A percentile compares a stretch with the other conserved stretches of the same genome.
These are phyloP conservation scores for Chlamydomonas sp. DNA, from an alignment of 139 green algal genomes.

Conservation along the genomic window DNA sequence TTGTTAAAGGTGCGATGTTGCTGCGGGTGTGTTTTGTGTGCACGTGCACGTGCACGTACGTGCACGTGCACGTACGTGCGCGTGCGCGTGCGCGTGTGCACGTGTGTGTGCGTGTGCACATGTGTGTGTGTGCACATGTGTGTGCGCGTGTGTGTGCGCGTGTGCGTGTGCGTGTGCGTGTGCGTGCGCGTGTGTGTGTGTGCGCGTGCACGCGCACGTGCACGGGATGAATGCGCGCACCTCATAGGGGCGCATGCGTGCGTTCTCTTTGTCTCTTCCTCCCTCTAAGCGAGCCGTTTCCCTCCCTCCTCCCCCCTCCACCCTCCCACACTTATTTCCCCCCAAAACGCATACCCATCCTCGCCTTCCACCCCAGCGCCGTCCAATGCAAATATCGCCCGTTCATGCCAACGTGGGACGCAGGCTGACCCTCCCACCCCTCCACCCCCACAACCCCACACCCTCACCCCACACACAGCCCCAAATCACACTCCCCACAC, in stretches of 20 bases:
- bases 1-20: conserved; percentile 22
- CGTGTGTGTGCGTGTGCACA: background rate
- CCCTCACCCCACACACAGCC: no score
- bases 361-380: no score
- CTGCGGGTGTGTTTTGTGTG: background rate
- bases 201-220: background rate
- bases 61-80: background rate
- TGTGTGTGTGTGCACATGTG: background rate
- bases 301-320: no score
- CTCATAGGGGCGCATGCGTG: background rate
- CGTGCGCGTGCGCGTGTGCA: background rate
- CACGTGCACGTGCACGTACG: background rate
- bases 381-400: no score
- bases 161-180: background rate
- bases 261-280: background rate
- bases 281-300: no score
- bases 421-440: no score
- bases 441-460: no score
- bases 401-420: no score
- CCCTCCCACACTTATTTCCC: no score
- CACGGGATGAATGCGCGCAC: background rate
- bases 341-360: no score
- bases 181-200: background rate
- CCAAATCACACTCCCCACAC: no score
- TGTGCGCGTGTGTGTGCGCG: background rate